phyloP scores from a whole-genome alignment of 2,329 filamentous ascomycete genomes.

The Calonectria ilicicola region DNA sequence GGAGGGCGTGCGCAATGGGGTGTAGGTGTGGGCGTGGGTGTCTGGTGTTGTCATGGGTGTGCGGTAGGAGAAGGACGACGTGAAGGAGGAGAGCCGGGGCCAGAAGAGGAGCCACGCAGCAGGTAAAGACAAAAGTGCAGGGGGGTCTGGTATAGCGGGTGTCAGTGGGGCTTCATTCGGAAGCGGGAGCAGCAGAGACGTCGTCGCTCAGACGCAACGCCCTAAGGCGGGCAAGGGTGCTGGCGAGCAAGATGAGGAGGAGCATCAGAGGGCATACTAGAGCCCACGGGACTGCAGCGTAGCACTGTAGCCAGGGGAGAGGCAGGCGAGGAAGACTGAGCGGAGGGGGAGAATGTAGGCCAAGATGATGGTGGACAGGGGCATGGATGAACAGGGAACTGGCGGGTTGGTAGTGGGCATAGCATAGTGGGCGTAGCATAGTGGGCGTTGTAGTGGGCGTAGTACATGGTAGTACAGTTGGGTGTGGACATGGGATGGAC shows the following conservation, averaged over 20 bases:
- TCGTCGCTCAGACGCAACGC: background rate
- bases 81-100: conserved; percentile 28
- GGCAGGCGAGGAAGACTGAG: conserved; percentile 1
- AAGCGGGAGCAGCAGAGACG: conserved; percentile 33
- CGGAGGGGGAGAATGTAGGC: conserved; percentile 29
- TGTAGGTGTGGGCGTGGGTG: background rate
- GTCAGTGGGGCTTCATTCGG: conserved; percentile 39
- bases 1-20: conserved; percentile 31
- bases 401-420: conserved; percentile 14
- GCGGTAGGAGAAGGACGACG: background rate
- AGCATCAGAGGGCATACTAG: background rate
- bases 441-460: conserved; percentile 12
- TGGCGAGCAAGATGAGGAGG: conserved; percentile 18
- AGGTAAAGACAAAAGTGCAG: conserved; percentile 38
- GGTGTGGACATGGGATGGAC: conserved; percentile 30
- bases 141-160: conserved; percentile 38
- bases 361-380: conserved; percentile 17
- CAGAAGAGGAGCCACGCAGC: conserved; percentile 40
- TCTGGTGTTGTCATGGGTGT: conserved; percentile 7
- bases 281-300: background rate
- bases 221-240: conserved; percentile 19
- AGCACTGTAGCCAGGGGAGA: conserved; percentile 7
- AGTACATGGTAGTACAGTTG: conserved; percentile 5
- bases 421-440: conserved; percentile 12
- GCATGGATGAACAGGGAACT: conserved; percentile 12